Conservation (phyloP, 225 moss, liverwort and hornwort genomes). For the Physcomitrellopsis africana region DNA sequence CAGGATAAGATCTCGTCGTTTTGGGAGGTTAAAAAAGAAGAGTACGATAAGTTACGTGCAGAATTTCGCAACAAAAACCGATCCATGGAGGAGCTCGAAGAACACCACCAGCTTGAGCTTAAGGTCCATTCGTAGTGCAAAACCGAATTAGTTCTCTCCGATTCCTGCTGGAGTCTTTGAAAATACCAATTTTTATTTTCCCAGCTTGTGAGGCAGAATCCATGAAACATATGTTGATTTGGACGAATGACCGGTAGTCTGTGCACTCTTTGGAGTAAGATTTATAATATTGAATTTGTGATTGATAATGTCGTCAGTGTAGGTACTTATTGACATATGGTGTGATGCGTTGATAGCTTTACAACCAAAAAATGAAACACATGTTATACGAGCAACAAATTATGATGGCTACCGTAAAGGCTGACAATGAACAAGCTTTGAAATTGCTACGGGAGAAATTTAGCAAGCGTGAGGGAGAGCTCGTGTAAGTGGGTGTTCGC, state of each 20-base stretch:
- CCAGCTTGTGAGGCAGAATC: background rate
- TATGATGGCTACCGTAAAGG: constrained; percentile 65
- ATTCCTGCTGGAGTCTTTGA: background rate
- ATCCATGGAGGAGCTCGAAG: constrained; percentile 82
- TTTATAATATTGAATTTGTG: too few relatives aligned
- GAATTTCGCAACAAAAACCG: constrained; percentile 75
- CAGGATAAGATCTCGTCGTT: constrained; percentile 88
- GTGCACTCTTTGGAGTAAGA: background rate
- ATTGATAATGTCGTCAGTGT: background rate
- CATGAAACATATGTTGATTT: background rate
- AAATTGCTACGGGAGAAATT: constrained; percentile 79
- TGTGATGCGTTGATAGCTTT: constrained; percentile 48
- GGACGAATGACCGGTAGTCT: background rate
- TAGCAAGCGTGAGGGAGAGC: constrained; percentile 68
- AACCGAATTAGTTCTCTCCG: background rate
- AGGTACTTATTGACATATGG: background rate
- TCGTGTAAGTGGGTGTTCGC: constrained; percentile 55
- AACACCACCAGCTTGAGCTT: constrained; percentile 85
- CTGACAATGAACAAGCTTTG: constrained; percentile 77
- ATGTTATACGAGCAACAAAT: constrained; percentile 86
- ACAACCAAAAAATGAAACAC: constrained; percentile 98
- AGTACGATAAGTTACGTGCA: constrained; percentile 70
- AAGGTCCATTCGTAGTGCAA: constrained; percentile 42
- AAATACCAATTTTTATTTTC: background rate
- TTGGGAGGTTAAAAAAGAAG: constrained; percentile 92